Base-by-base conservation (phyloP, 1,284 basidiomycete genomes). In the Trichosporon faecale region DNA sequence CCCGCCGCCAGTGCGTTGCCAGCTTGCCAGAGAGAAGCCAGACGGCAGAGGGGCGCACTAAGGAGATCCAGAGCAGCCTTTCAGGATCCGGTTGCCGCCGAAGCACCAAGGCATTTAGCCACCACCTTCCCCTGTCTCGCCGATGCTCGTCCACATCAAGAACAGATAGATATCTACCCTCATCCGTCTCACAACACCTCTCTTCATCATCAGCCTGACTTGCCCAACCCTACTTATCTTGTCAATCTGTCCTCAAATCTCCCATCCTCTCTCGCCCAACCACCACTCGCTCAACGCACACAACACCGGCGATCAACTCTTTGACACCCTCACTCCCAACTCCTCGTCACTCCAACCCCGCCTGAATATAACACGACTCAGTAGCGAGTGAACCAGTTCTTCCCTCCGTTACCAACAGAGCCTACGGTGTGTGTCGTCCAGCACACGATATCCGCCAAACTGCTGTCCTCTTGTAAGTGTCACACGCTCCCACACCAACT, bases 381-480 rank as follows among this genome's bases (percentile, higher is more conserved):
- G 5, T 2, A 2, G 2, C 29, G 12, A 9, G 27, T n/a, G 29
- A 31, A 29, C 29, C n/a, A 52, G 6, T 0, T n/a, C 57, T 31
- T 9, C 27, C 3, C 35, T 29, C 11, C 57, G 27, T 61, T 14
- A 29, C 29, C 57, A 31, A 61, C 57, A 61, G 18, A 18, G 9
- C 29, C 57, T 31, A 31, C 29, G 18, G 29, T n/a, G 57, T 29
- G 29, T n/a, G 57, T 31, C 57, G 27, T 31, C 14, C 29, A 52
- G 21, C 49, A 52, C 57, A 61, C 57, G 29, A 61, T 31, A 18
- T 27, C 57, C 5, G 57, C 57, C 57, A 61, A 61, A 61, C 57
- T 61, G 57, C 33, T 61, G 57, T 61, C 57, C 57, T 61, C 57
- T 33, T 61, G 57, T 61, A 31, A 29, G 57, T 61, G 57, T 61